A percentile compares a stretch with the other conserved stretches of the same genome.
These are phyloP conservation scores for Metarhizium rileyi DNA, from an alignment of 2,329 filamentous ascomycete genomes.

Conservation along the genomic window DNA sequence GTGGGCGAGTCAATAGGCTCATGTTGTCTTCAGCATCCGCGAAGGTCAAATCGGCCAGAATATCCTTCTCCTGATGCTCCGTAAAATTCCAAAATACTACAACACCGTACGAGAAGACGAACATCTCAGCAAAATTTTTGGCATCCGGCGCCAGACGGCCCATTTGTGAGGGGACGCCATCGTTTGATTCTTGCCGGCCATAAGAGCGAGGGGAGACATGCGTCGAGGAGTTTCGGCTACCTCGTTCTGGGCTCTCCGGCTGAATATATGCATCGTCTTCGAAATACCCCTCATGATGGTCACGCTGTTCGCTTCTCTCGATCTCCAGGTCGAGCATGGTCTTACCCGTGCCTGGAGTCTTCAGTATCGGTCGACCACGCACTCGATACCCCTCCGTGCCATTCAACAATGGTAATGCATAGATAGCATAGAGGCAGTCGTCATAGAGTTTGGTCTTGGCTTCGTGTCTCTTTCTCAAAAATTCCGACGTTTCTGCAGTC, in stretches of 20 bases:
- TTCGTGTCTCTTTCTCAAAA: constrained; percentile 77
- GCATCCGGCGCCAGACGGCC: constrained; percentile 58
- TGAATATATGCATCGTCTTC: constrained; percentile 55
- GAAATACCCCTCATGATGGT: constrained; percentile 87
- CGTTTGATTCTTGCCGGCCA: constrained; percentile 23
- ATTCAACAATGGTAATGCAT: constrained; percentile 80
- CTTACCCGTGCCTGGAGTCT: constrained; percentile 81
- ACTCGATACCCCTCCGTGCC: constrained; percentile 81
- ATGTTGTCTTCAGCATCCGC: constrained; percentile 55
- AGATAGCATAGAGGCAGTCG: constrained; percentile 92
- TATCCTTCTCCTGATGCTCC: constrained; percentile 90
- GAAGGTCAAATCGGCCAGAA: constrained; percentile 90
- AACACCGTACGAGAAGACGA: constrained; percentile 93
- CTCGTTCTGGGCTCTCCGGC: constrained; percentile 21
- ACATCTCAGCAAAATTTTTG: constrained; percentile 85
- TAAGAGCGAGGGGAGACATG: constrained; percentile 21
- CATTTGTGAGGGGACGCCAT: constrained; percentile 37
- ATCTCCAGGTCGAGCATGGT: constrained; percentile 92
- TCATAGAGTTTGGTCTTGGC: constrained; percentile 95
- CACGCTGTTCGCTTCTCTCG: constrained; percentile 79
- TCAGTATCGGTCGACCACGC: constrained; percentile 81
- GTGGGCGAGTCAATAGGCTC: constrained; percentile 65
- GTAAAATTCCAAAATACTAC: constrained; percentile 99
- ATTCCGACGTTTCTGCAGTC: constrained; percentile 77
- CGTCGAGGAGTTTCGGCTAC: constrained; percentile 18